Conservation (phyloP, 768 basidiomycete genomes). For the Tephrocybe sp. region DNA sequence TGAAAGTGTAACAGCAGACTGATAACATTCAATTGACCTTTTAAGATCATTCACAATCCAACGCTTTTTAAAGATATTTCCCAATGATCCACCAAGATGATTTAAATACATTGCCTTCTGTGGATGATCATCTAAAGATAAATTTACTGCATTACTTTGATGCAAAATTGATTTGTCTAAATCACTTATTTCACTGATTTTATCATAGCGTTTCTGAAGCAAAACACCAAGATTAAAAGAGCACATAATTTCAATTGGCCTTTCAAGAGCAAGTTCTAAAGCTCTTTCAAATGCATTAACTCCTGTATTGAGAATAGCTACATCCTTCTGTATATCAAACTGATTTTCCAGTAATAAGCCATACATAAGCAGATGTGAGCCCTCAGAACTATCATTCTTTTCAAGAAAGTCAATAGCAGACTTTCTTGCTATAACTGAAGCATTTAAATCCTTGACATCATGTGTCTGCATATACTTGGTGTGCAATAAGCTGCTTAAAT, state of each 20-base stretch:
- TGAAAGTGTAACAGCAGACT: not conserved
- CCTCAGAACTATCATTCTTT: not conserved
- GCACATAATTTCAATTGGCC: not conserved
- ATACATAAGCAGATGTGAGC: not conserved
- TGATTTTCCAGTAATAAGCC: not conserved
- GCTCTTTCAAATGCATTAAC: not conserved
- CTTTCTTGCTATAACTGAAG: not conserved
- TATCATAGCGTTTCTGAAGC: not conserved
- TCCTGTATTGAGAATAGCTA: not conserved
- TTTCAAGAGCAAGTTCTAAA: not conserved
- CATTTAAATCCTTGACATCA: not conserved
- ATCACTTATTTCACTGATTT: not conserved
- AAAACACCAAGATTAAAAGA: not conserved
- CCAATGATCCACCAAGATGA: not conserved
- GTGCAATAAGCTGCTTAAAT: not conserved
- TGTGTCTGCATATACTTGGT: not conserved
- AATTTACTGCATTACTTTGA: not conserved
- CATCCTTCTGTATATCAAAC: not conserved
- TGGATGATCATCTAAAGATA: not conserved
- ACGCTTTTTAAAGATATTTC: not conserved
- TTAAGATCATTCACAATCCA: not conserved
- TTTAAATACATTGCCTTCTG: constrained; percentile 1
- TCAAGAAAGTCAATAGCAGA: not conserved
- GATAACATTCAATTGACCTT: not conserved
- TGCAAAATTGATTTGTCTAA: not conserved